Conservation (phyloP, 805 yeast species). For the Kuraishia hungarica region DNA sequence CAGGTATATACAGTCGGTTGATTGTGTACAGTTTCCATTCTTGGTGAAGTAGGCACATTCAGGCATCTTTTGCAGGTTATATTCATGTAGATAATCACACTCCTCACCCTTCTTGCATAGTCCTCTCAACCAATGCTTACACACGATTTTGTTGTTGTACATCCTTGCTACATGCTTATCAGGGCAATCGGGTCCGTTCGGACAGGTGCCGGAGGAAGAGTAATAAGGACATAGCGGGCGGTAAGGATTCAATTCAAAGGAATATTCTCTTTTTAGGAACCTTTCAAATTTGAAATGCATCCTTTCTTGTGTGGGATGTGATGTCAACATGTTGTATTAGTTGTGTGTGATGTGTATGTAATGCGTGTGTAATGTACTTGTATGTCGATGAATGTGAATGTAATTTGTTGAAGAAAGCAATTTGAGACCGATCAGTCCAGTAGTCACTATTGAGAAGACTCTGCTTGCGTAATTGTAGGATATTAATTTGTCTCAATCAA, state of each 20-base stretch:
- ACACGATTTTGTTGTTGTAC: slow-evolving; percentile 73
- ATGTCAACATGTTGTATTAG: not conserved
- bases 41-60: slow-evolving; percentile 86
- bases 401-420: no score
- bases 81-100: slow-evolving; percentile 94
- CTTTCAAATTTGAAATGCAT: slow-evolving; percentile 60
- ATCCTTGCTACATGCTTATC: slow-evolving; percentile 66
- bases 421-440: no score
- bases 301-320: not conserved
- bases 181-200: slow-evolving; percentile 78
- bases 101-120: slow-evolving; percentile 93
- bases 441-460: no score
- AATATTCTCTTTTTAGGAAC: slow-evolving; percentile 69
- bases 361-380: no score
- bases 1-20: slow-evolving; percentile 87
- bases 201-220: slow-evolving; percentile 66
- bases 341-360: not conserved
- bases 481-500: no score
- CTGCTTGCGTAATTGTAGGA: no score
- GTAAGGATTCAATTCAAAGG: slow-evolving; percentile 80
- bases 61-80: slow-evolving; percentile 90
- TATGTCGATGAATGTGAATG: no score
- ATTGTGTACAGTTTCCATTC: slow-evolving; percentile 81
- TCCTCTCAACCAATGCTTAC: slow-evolving; percentile 98
- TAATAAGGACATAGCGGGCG: slow-evolving; percentile 79